Evolutionary conservation across 2,329 filamentous ascomycete genomes (phyloP), one percentile per base, ranked within the genome.

Genomic region (Colletotrichum phormii): DNA sequence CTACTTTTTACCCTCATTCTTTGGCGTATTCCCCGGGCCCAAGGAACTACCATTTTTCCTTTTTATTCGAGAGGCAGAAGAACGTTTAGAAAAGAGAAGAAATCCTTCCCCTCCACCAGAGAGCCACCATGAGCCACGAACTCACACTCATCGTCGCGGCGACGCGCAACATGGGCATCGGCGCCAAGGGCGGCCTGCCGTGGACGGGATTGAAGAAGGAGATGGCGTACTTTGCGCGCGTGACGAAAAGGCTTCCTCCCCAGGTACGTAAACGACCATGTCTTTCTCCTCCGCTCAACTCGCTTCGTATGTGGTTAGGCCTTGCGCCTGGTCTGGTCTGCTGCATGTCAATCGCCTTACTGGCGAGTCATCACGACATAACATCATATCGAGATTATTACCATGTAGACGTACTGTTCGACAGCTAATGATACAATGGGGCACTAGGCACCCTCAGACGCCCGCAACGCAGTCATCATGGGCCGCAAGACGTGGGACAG

Each of bases 401-500:
- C 35, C 12, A 12, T 18, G 33, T 35, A 12, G 11, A 12, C 2
- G 2, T 35, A 9, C 42, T 4, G 42, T 49, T 22, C 18, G 4
- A 49, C 4, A 18, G 42, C 42, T 49, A 9, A 49, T 18, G 18
- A n/a, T 18, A 42, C 13, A 42, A 26, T 35, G 24, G 24, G 3
- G 24, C 46, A 49, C 18, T 22, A 57, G 82, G 73, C 78, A 4
- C 77, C 82, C 2, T 71, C 82, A 8, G 75, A 79, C 0, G 77
- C 84, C 54, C 71, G 84, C 76, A 96, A 95, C 81, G 93, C 94
- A 22, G 94, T 98, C 64, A 93, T 99, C 77, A 99, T 99, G 97
- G 97, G 97, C 73, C 93, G 97, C 79, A 98, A 97, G 83, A 99
- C 97, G 0, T 99, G 96, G 92, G 95, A 97, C 64, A 95, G 92